These are phyloP conservation scores for Ophiostoma ips DNA, from an alignment of 2,329 filamentous ascomycete species.

Conservation along the genomic window DNA sequence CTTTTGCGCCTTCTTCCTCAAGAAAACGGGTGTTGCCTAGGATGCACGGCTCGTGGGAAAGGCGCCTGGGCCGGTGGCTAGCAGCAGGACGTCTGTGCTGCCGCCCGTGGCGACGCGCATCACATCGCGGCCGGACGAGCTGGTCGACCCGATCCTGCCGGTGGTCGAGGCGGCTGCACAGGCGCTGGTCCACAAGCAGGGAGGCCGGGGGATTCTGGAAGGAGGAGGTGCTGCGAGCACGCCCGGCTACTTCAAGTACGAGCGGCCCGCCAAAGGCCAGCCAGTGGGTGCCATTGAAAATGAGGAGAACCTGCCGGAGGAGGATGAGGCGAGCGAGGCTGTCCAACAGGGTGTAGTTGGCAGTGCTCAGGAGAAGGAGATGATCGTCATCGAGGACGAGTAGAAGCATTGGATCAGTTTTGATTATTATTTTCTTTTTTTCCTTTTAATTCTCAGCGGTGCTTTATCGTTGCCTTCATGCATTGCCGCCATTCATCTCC, in stretches of 20 bases:
- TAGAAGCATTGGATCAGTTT: too few species aligned
- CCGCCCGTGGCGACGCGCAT: background rate
- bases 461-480: background rate
- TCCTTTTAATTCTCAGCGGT: background rate
- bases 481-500: too few species aligned
- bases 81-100: background rate
- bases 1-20: conserved; percentile 44
- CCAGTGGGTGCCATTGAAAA: conserved; percentile 17
- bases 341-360: background rate
- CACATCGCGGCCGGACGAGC: background rate
- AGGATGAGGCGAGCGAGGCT: background rate
- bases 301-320: conserved; percentile 3
- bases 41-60: conserved; percentile 27
- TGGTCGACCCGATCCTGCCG: background rate
- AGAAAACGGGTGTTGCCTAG: conserved; percentile 46
- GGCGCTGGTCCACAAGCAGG: too few species aligned
- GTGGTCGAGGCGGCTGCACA: background rate
- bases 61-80: background rate
- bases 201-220: too few species aligned
- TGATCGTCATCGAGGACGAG: too few species aligned
- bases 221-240: background rate
- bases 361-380: too few species aligned
- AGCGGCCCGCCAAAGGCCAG: conserved; percentile 16
- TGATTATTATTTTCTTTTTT: too few species aligned
- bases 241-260: conserved; percentile 2